phyloP scores from a whole-genome alignment of 2,329 filamentous ascomycete species.

The Hymenoscyphus scutula region DNA sequence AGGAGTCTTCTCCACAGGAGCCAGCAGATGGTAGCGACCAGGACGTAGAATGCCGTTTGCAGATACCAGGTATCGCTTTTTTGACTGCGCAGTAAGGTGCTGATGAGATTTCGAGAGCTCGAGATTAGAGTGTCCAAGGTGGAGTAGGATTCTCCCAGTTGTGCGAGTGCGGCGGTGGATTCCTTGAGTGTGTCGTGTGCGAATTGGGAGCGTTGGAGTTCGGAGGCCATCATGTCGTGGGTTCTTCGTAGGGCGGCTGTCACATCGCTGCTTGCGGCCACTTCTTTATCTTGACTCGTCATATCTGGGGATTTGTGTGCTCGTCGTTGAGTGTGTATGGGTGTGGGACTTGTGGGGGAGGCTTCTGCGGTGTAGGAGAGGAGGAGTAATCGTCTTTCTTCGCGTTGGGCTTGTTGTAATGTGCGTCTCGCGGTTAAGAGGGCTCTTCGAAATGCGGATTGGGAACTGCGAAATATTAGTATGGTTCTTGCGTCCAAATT shows the following conservation, averaged over 20 bases:
- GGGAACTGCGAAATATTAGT: conserved; percentile 17
- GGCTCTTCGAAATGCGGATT: conserved; percentile 71
- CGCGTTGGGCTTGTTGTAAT: conserved; percentile 68
- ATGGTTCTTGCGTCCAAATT: conserved; percentile 2
- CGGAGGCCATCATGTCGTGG: conserved; percentile 79
- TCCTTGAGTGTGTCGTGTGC: conserved; percentile 85
- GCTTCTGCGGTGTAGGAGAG: conserved; percentile 49
- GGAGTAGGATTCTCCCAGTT: conserved; percentile 77
- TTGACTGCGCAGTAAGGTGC: conserved; percentile 77
- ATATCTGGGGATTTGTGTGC: conserved; percentile 20
- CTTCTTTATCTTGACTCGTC: conserved; percentile 65
- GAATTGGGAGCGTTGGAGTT: conserved; percentile 83
- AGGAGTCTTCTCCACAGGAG: conserved; percentile 79
- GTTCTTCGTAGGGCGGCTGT: conserved; percentile 81
- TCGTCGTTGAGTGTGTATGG: conserved; percentile 36
- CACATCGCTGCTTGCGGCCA: conserved; percentile 77
- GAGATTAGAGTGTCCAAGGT: conserved; percentile 74
- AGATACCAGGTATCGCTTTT: conserved; percentile 99
- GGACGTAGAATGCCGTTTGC: conserved; percentile 81
- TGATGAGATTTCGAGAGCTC: conserved; percentile 71
- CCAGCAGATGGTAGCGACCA: conserved; percentile 77
- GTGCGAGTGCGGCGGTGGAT: conserved; percentile 76
- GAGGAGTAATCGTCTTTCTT: conserved; percentile 75
- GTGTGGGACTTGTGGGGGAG: conserved; percentile 27
- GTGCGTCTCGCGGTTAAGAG: conserved; percentile 76